These are phyloP conservation scores for Kwoniella europaea DNA, from an alignment of 768 basidiomycete genomes.

Conservation along the genomic window DNA sequence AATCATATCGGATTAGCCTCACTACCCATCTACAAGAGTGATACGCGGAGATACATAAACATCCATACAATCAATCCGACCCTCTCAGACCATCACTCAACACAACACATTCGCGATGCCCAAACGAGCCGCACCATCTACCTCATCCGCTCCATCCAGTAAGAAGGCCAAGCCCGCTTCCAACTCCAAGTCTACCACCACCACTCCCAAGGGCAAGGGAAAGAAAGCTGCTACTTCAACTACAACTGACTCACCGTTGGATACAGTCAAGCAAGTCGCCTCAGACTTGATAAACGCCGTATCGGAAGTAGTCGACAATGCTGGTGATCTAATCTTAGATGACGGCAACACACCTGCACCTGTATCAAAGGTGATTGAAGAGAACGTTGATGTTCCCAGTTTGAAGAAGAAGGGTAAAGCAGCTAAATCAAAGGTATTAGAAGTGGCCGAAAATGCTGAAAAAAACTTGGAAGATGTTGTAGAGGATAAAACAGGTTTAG, in stretches of 20 bases:
- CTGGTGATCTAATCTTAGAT: conserved; percentile 42
- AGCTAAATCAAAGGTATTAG: conserved; percentile 19
- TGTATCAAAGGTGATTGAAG: conserved; percentile 29
- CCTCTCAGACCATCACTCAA: background rate
- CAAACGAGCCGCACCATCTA: conserved; percentile 25
- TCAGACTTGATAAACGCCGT: conserved; percentile 27
- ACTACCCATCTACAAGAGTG: too few relatives aligned
- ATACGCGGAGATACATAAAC: background rate
- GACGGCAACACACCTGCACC: conserved; percentile 35
- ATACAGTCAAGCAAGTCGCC: conserved; percentile 39
- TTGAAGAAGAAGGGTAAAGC: conserved; percentile 35
- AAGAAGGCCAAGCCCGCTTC: conserved; percentile 34
- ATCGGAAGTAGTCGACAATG: conserved; percentile 34
- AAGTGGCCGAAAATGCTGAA: conserved; percentile 21
- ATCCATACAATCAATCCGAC: background rate
- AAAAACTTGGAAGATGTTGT: conserved; percentile 20
- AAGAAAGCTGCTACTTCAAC: conserved; percentile 34
- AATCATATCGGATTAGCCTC: too few relatives aligned
- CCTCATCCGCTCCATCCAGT: conserved; percentile 27
- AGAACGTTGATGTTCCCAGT: conserved; percentile 37
- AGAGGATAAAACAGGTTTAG: conserved; percentile 35
- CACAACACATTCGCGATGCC: conserved; percentile 10
- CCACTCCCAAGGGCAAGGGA: conserved; percentile 28
- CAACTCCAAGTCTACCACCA: conserved; percentile 27
- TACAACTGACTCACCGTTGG: conserved; percentile 19